Percentiles rank a stretch among this genome's conserved stretches.
Conservation (phyloP, 257 asterid species). For the Haberlea rhodopensis region DNA sequence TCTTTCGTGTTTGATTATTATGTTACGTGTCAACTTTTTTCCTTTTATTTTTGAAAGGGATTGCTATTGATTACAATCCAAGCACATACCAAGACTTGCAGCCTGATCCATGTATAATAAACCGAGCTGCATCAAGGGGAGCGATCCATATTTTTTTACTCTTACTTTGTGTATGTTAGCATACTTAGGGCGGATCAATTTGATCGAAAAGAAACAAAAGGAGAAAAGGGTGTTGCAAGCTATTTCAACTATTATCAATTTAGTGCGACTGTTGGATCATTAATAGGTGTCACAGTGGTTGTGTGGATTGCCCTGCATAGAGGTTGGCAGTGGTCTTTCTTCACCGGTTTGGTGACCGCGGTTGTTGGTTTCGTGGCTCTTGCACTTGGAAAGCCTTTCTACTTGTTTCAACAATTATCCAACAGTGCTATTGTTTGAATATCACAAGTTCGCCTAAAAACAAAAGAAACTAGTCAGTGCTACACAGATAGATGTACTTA, state of each 20-base stretch:
- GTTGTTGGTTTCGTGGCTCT: constrained; percentile 45
- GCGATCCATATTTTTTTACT: constrained; percentile 40
- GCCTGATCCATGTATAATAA: constrained; percentile 35
- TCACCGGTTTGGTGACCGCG: constrained; percentile 36
- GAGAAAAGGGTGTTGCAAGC: constrained; percentile 37
- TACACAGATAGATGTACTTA: too few species aligned
- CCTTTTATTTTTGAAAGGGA: constrained; percentile 29
- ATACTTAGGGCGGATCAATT: constrained; percentile 57
- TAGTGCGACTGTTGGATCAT: constrained; percentile 47
- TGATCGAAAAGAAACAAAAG: constrained; percentile 38
- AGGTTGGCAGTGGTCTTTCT: constrained; percentile 65
- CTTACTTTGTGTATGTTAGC: constrained; percentile 43
- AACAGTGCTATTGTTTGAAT: constrained; percentile 38
- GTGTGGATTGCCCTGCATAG: constrained; percentile 55
- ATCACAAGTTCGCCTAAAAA: constrained; percentile 39
- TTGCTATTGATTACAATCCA: constrained; percentile 47
- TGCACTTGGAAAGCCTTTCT: constrained; percentile 42
- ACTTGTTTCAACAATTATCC: constrained; percentile 37
- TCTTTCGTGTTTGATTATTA: not conserved
- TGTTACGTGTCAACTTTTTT: not conserved
- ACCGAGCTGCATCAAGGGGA: constrained; percentile 34
- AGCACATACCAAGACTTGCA: constrained; percentile 40
- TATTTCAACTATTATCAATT: constrained; percentile 53
- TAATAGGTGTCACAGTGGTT: constrained; percentile 52
- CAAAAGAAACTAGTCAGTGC: too few species aligned